Evolutionary conservation across 192 early-diverging fungal species (phyloP).

Genomic region (Podila minutissima): DNA sequence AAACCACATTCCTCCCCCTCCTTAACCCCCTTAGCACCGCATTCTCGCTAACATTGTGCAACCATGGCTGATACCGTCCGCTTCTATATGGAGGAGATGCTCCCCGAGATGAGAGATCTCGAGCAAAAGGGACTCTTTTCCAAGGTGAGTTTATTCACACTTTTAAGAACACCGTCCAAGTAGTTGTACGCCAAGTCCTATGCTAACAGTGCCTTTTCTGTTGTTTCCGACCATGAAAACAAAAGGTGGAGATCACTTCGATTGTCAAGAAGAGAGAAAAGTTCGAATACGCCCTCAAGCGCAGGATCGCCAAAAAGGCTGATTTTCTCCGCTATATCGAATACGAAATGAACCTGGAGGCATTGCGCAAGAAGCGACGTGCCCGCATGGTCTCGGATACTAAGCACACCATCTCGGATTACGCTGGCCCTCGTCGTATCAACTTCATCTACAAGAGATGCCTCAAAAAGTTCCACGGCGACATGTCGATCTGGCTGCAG

Average conservation of each 20-base stretch:
- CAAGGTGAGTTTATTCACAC: constrained; percentile 59
- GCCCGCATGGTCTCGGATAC: constrained; percentile 61
- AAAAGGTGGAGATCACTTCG: constrained; percentile 81
- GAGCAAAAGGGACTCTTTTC: constrained; percentile 84
- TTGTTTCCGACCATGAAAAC: too few species aligned
- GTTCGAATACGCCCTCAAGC: constrained; percentile 88
- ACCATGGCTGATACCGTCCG: constrained; percentile 92
- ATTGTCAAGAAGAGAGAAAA: constrained; percentile 90
- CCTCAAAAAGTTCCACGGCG: constrained; percentile 80
- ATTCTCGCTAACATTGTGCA: constrained; percentile 4
- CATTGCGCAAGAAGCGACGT: constrained; percentile 82
- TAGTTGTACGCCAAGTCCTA: background rate
- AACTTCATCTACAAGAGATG: constrained; percentile 83
- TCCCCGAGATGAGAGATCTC: constrained; percentile 91
- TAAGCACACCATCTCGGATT: constrained; percentile 74
- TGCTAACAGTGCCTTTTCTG: too few species aligned
- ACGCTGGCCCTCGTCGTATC: constrained; percentile 78
- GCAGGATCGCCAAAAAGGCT: constrained; percentile 74
- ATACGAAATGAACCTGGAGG: constrained; percentile 94
- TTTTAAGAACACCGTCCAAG: too few species aligned
- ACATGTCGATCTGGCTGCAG: constrained; percentile 88
- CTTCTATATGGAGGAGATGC: constrained; percentile 92
- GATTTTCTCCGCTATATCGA: constrained; percentile 95
- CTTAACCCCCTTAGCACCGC: background rate
- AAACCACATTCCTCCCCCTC: background rate